Base-by-base conservation (phyloP, 2,329 filamentous ascomycete genomes). In the Monilinia aucupariae region DNA sequence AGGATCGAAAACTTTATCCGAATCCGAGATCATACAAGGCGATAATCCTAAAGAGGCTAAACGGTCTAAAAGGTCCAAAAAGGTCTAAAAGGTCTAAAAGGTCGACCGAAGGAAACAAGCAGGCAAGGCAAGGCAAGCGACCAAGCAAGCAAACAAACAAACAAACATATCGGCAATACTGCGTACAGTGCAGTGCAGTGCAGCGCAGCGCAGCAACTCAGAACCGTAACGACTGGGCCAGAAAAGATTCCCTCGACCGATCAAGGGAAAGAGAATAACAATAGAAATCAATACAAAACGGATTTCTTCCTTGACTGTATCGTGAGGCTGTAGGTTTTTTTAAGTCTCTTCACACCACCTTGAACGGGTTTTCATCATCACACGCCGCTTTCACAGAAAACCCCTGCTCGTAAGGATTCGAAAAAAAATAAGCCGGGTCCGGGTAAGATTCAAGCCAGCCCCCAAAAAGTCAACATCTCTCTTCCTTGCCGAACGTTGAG, bases 391-490 rank as follows among this genome's bases (percentile, higher is more conserved):
- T 58, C 45, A 37, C 27, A 37, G 34, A 8, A 27, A 17, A 37
- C 30, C 59, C 52, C 54, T 62, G 60, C 45, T 50, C 13, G 45
- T 62, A 58, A 62, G 60, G 52, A 62, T 62, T 61, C 25, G 32
- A 58, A 50, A 58, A n/a, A 47, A 47, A 47, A 47, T 47, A 48
- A 50, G 52, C 60, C 34, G 52, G 45, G 60, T 47, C 56, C 60
- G 43, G 52, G 60, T 62, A 50, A 48, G 51, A 47, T 27, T 55
- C 39, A 55, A 48, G 51, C 22, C 27, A 30, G 27, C 27, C 27
- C 41, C 37, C 39, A 58, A 43, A 56, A 56, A 58, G 10, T 41
- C 60, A 50, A 50, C 27, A 58, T 45, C 25, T n/a, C 27, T 30
- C 27, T 22, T 48, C 43, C 52, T 25, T 62, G 39, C 52, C 52